These are phyloP conservation scores for Arabidopsis arenosa DNA, from an alignment of 345 rosid genomes.

Conservation along the genomic window DNA sequence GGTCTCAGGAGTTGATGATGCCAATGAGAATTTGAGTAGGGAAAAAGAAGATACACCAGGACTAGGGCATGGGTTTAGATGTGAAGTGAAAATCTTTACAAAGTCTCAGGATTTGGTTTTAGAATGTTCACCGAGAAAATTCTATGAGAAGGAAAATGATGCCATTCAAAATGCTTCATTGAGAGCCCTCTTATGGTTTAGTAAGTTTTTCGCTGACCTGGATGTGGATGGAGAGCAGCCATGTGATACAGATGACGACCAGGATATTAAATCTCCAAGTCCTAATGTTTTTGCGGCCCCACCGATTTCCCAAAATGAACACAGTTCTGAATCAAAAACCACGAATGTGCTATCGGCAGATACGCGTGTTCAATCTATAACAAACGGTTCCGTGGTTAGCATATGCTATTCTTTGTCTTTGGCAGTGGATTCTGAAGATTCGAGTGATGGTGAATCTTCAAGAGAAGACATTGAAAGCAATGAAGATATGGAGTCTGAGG, in stretches of 20 bases:
- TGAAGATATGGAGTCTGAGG: constrained; percentile 78
- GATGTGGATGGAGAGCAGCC: constrained; percentile 54
- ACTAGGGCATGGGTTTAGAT: constrained; percentile 51
- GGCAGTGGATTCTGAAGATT: constrained; percentile 39
- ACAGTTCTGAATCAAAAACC: constrained; percentile 38
- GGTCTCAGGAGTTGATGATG: constrained; percentile 46
- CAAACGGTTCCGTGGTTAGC: constrained; percentile 68
- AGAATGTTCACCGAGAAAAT: constrained; percentile 63
- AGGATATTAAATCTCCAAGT: constrained; percentile 50
- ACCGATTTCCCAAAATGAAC: constrained; percentile 24
- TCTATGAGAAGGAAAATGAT: constrained; percentile 72
- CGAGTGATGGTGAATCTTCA: constrained; percentile 35
- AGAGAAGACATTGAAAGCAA: constrained; percentile 68
- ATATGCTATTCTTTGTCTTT: constrained; percentile 69
- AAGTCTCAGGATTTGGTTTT: constrained; percentile 67
- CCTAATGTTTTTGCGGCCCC: constrained; percentile 39
- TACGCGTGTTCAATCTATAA: constrained; percentile 44
- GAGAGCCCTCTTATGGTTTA: constrained; percentile 78
- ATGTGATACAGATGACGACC: constrained; percentile 46
- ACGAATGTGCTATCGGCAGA: constrained; percentile 30
- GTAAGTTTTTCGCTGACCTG: constrained; percentile 58
- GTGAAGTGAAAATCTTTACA: constrained; percentile 73
- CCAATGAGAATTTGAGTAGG: constrained; percentile 17
- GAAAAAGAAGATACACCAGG: constrained; percentile 46
- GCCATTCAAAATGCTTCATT: constrained; percentile 76